phyloP scores from a whole-genome alignment of 371 early-diverging fungal species.

The Dichotomocladium elegans region DNA sequence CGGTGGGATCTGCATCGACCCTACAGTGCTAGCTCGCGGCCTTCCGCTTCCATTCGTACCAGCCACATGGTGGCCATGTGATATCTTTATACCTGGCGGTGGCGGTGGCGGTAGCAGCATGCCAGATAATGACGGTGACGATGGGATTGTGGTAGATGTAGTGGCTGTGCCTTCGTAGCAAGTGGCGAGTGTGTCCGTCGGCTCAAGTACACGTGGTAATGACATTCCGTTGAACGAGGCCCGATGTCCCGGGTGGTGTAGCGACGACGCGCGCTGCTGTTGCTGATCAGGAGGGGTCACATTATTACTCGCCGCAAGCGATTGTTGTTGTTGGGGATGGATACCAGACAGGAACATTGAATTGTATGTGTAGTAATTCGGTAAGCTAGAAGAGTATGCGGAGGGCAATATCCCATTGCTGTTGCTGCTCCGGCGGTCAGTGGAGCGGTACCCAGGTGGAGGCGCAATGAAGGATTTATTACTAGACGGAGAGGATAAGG shows the following conservation, averaged over 20 bases:
- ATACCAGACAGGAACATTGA: slow-evolving; percentile 1
- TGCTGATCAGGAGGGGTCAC: too few species aligned
- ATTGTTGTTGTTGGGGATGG: slow-evolving; percentile 1
- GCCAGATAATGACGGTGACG: slow-evolving; percentile 1
- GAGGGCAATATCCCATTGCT: slow-evolving; percentile 11
- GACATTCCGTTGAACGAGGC: slow-evolving; percentile 10
- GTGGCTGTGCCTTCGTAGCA: slow-evolving; percentile 4
- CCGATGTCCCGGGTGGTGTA: background rate
- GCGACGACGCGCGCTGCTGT: too few species aligned
- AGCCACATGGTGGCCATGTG: background rate
- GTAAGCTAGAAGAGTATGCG: slow-evolving; percentile 29
- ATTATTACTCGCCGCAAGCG: background rate
- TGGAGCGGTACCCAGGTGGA: background rate
- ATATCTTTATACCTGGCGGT: too few species aligned
- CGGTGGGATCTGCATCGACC: slow-evolving; percentile 35
- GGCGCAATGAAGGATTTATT: slow-evolving; percentile 8
- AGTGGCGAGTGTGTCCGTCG: slow-evolving; percentile 10
- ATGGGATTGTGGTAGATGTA: background rate
- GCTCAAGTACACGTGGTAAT: slow-evolving; percentile 32
- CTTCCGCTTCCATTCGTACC: slow-evolving; percentile 11
- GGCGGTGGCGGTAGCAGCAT: background rate
- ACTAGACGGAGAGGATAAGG: slow-evolving; percentile 1
- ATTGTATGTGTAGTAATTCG: slow-evolving; percentile 19
- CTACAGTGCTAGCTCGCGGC: slow-evolving; percentile 43
- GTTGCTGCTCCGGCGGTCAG: background rate